Percentiles rank a stretch among this genome's conserved stretches.
Evolutionary conservation across 2,329 filamentous ascomycete genomes (phyloP).

Genomic region (Colletotrichum sp.): DNA sequence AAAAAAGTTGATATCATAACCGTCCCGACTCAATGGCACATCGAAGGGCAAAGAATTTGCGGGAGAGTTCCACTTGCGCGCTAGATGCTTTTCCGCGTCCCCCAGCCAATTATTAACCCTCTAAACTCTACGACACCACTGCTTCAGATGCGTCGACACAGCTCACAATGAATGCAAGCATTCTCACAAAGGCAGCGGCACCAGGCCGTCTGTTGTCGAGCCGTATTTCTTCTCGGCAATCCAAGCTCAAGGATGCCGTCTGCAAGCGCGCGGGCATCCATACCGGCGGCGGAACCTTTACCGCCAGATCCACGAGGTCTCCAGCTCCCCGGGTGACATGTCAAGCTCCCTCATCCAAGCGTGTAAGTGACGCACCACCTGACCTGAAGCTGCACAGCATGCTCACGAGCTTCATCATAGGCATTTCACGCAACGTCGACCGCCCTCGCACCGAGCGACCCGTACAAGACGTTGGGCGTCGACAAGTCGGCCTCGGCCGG

Average conservation of each 20-base stretch:
- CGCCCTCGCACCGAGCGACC: conserved; percentile 69
- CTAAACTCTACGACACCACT: conserved; percentile 1
- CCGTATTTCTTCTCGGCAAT: conserved; percentile 39
- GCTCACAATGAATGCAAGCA: conserved; percentile 51
- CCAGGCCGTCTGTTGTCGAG: conserved; percentile 47
- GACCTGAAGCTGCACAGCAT: background rate
- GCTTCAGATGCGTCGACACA: conserved; percentile 16
- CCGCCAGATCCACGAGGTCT: conserved; percentile 7
- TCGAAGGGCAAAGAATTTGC: conserved; percentile 32
- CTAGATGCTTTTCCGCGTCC: conserved; percentile 10
- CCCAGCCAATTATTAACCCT: conserved; percentile 7
- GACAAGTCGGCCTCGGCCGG: conserved; percentile 77
- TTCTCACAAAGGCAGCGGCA: conserved; percentile 51
- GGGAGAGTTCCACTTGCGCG: conserved; percentile 20
- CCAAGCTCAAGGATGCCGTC: conserved; percentile 45
- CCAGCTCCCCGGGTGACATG: conserved; percentile 34
- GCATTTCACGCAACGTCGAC: conserved; percentile 66
- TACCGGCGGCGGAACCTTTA: conserved; percentile 11
- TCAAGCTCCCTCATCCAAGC: conserved; percentile 21
- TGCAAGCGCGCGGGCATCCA: conserved; percentile 35
- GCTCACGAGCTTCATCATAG: conserved; percentile 31
- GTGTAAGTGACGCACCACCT: conserved; percentile 17
- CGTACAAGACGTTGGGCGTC: conserved; percentile 87
- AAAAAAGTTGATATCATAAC: conserved; percentile 23
- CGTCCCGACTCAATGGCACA: conserved; percentile 3